These are phyloP conservation scores for Phlegmacium glaucopus DNA, from an alignment of 768 basidiomycete species.

Conservation along the genomic window DNA sequence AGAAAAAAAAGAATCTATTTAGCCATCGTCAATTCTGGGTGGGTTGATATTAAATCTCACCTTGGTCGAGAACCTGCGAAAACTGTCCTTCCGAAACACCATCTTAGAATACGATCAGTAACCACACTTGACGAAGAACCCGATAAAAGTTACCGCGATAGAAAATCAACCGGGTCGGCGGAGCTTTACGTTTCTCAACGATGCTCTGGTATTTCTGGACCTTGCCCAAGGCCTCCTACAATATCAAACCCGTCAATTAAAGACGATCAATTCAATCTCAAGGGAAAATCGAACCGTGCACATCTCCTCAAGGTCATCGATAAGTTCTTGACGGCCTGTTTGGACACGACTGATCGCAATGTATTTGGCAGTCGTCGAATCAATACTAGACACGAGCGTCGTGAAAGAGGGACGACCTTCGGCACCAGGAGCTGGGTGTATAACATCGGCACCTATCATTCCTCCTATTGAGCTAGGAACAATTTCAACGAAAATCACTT, in stretches of 20 bases:
- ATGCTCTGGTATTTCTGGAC: slow-evolving; percentile 48
- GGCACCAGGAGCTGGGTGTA: slow-evolving; percentile 79
- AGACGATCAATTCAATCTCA: neutral
- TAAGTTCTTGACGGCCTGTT: slow-evolving; percentile 67
- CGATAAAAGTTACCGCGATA: slow-evolving; percentile 54
- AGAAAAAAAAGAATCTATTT: too few relatives aligned
- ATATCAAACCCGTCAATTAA: slow-evolving; percentile 29
- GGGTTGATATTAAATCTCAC: slow-evolving; percentile 13
- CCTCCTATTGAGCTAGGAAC: neutral
- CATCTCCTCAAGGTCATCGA: slow-evolving; percentile 67
- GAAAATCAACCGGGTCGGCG: slow-evolving; percentile 66
- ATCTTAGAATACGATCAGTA: slow-evolving; percentile 29
- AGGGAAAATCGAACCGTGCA: slow-evolving; percentile 36
- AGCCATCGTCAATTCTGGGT: too few relatives aligned
- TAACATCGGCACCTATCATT: slow-evolving; percentile 68
- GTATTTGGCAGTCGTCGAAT: slow-evolving; percentile 70
- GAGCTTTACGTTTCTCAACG: slow-evolving; percentile 56
- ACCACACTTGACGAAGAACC: neutral
- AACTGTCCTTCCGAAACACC: slow-evolving; percentile 55
- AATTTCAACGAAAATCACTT: neutral
- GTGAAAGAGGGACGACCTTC: slow-evolving; percentile 78
- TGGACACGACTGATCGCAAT: slow-evolving; percentile 57
- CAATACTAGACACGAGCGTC: slow-evolving; percentile 74
- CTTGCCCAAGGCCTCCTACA: slow-evolving; percentile 50
- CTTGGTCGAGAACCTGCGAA: slow-evolving; percentile 37